Conservation (phyloP, 345 rosid genomes). For the Euclidium syriacum region DNA sequence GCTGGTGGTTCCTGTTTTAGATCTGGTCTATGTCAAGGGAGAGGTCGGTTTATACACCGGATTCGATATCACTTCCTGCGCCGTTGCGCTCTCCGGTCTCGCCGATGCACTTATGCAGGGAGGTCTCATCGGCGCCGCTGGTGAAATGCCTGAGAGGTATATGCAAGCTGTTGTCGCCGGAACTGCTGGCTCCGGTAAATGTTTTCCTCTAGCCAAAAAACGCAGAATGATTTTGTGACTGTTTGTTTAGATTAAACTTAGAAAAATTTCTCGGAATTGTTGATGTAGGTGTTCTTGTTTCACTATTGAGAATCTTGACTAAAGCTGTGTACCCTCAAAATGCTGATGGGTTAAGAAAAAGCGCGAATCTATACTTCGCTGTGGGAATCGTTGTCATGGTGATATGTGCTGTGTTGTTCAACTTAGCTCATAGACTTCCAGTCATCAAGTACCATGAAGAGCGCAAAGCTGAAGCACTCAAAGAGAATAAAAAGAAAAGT, state of each 20-base stretch:
- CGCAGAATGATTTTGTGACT: neutral
- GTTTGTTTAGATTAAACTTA: neutral
- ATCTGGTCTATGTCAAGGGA: slow-evolving; percentile 65
- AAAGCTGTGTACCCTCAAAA: slow-evolving; percentile 78
- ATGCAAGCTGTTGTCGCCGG: slow-evolving; percentile 96
- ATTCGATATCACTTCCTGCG: slow-evolving; percentile 56
- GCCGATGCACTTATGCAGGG: slow-evolving; percentile 92
- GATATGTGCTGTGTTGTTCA: slow-evolving; percentile 62
- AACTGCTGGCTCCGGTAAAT: slow-evolving; percentile 90
- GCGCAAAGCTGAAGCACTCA: slow-evolving; percentile 50
- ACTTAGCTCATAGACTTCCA: slow-evolving; percentile 70
- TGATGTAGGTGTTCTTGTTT: slow-evolving; percentile 76
- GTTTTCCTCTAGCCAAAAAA: neutral
- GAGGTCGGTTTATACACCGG: slow-evolving; percentile 68
- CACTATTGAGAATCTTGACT: slow-evolving; percentile 67
- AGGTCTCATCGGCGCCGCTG: slow-evolving; percentile 83
- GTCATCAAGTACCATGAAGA: slow-evolving; percentile 68
- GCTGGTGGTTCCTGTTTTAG: slow-evolving; percentile 73
- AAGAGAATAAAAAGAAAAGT: slow-evolving; percentile 48
- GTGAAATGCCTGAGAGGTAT: slow-evolving; percentile 87
- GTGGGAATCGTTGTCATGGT: slow-evolving; percentile 72
- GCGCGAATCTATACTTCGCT: slow-evolving; percentile 75
- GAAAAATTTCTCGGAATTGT: neutral
- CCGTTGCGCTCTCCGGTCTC: slow-evolving; percentile 54
- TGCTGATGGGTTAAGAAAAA: slow-evolving; percentile 59